Evolutionary conservation across 495 filamentous ascomycete genomes (phyloP).

Genomic region (Hypoxylon lienhwacheense): DNA sequence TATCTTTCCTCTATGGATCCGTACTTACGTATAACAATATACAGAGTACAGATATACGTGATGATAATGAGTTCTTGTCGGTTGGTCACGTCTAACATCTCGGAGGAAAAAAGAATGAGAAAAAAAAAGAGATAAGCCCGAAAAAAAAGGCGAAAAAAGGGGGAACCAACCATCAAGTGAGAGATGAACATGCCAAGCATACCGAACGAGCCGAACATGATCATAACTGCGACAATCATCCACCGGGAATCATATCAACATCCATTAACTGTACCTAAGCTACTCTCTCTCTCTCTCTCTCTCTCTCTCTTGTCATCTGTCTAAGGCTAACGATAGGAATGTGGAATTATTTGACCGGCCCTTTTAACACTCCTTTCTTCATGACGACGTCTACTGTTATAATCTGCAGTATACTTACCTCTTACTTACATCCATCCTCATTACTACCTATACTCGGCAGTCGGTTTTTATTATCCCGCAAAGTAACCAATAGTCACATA

Average conservation of each 20-base stretch:
- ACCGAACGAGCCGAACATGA: slow-evolving; percentile 19
- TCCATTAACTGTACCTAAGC: neutral
- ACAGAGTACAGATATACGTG: slow-evolving; percentile 15
- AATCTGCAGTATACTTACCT: too few species aligned
- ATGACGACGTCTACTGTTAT: too few species aligned
- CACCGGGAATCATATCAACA: neutral
- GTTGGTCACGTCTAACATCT: neutral
- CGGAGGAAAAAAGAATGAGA: too few species aligned
- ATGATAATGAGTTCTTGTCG: neutral
- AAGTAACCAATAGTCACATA: too few species aligned
- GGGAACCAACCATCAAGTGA: slow-evolving; percentile 4
- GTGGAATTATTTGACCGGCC: too few species aligned
- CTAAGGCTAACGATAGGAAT: too few species aligned
- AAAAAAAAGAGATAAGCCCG: neutral
- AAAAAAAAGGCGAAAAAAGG: neutral
- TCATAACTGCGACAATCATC: slow-evolving; percentile 3
- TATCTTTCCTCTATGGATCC: too few species aligned
- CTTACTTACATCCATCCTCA: neutral
- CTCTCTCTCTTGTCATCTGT: neutral
- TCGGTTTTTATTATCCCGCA: neutral
- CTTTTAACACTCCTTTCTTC: too few species aligned
- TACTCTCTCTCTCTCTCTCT: slow-evolving; percentile 4
- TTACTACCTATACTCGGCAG: neutral
- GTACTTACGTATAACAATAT: too few species aligned
- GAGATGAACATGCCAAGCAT: slow-evolving; percentile 12